Evolutionary conservation across 371 early-diverging fungal species (phyloP), one percentile per base, ranked within the genome.

Genomic region (Syncephalis fuscata): DNA sequence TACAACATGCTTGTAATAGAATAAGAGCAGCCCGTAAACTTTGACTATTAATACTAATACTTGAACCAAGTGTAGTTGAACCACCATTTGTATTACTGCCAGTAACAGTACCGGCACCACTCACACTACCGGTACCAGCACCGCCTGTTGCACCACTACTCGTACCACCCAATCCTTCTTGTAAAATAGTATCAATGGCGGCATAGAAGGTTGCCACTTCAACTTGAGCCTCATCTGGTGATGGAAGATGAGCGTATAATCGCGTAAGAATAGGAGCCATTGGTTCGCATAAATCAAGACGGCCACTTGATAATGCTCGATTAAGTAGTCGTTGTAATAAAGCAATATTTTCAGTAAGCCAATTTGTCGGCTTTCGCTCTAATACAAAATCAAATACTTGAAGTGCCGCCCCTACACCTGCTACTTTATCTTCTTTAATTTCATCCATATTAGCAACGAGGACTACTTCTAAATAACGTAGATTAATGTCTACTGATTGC

Each of bases 11-110:
- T 44, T 81, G 73, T 45, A 91, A 66, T 21, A 89, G 57, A 17
- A 77, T 74, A 25, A 90, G 62, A 4, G 76, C 75, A 1, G 79
- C 67, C 56, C 68, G 74, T n/a, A 78, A 65, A 50, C 81, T 84
- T 15, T 71, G 74, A 60, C 70, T 60, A 54, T 69, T 78, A 27
- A 7, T 32, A 32, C 11, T 32, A 4, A 32, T 32, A 11, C 7
- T 7, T 32, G 7, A 4, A 32, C 32, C 32, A 7, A 32, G 32
- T 76, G 67, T 42, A 91, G 63, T 14, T 63, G 63, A 40, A 87
- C 70, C 2, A 73, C 67, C 1, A 68, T 52, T 32, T 88, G 82
- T 10, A 83, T 61, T 39, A 74, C 49, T 11, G 70, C 53, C 17
- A 67, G 60, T 52, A 88, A 79, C 15, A 61, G 61, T 3, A 22